Evolutionary conservation across 208 protist genomes (phyloP).

Genomic region (Trypanosoma cruzi): DNA sequence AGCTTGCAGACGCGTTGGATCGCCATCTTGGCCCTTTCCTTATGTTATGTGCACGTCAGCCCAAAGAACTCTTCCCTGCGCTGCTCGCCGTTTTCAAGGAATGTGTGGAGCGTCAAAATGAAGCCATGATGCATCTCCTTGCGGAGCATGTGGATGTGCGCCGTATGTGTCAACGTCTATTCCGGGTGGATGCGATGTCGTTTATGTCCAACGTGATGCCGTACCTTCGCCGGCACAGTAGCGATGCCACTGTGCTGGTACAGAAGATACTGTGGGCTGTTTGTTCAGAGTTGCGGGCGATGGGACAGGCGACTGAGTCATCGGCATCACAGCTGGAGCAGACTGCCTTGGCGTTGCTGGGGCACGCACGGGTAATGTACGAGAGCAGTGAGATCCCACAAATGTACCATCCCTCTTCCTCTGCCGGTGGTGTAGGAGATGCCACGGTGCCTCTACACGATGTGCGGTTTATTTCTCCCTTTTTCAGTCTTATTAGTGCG

Average conservation of each 20-base stretch:
- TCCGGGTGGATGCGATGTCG: slow-evolving; percentile 41
- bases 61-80: slow-evolving; percentile 60
- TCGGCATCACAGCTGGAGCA: slow-evolving; percentile 31
- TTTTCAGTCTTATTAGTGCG: slow-evolving; percentile 63
- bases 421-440: slow-evolving; percentile 10
- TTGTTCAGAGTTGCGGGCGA: slow-evolving; percentile 40
- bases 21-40: slow-evolving; percentile 70
- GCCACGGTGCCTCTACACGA: slow-evolving; percentile 37
- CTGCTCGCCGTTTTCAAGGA: slow-evolving; percentile 70
- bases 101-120: slow-evolving; percentile 60
- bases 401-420: slow-evolving; percentile 1
- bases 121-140: slow-evolving; percentile 53
- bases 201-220: slow-evolving; percentile 66
- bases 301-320: slow-evolving; percentile 27
- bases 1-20: slow-evolving; percentile 39
- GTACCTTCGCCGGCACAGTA: slow-evolving; percentile 59
- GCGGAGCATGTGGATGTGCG: slow-evolving; percentile 57
- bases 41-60: slow-evolving; percentile 76
- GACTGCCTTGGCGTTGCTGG: slow-evolving; percentile 39
- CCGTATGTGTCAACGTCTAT: slow-evolving; percentile 59
- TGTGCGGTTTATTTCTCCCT: slow-evolving; percentile 73
- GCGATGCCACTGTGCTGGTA: slow-evolving; percentile 52
- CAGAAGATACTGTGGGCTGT: slow-evolving; percentile 70
- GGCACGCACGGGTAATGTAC: slow-evolving; percentile 67
- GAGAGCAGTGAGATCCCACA: slow-evolving; percentile 52